Evolutionary conservation across 768 basidiomycete genomes (phyloP).

Genomic region (Mycena capillaripes): DNA sequence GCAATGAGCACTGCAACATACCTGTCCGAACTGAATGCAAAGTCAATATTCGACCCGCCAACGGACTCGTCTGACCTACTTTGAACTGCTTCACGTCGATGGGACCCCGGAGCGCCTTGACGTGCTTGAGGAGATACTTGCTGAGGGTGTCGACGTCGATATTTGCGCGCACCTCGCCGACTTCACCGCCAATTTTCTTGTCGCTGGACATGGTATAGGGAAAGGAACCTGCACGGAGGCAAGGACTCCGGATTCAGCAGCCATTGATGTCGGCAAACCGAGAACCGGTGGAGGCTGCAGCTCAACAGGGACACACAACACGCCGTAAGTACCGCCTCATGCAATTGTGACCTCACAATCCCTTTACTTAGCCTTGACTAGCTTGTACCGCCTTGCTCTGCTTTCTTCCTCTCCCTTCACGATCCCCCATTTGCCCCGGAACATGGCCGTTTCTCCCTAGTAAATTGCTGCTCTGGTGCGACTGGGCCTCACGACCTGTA

Average conservation of each 20-base stretch:
- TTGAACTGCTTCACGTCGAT: constrained; percentile 90
- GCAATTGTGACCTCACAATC: background rate
- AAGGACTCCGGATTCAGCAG: background rate
- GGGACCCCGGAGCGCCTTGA: constrained; percentile 70
- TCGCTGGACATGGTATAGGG: constrained; percentile 42
- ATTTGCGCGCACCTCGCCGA: constrained; percentile 78
- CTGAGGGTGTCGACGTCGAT: constrained; percentile 78
- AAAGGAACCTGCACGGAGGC: background rate
- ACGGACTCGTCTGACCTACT: background rate
- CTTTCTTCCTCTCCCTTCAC: background rate
- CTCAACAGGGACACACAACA: background rate
- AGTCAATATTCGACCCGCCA: background rate
- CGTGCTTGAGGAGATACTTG: constrained; percentile 70
- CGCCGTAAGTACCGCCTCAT: background rate
- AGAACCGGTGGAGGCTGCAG: background rate
- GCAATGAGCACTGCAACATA: constrained; percentile 47
- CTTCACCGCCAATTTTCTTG: constrained; percentile 78
- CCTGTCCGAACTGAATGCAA: constrained; percentile 84
- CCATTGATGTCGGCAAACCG: background rate
- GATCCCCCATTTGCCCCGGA: background rate
- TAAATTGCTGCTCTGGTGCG: background rate
- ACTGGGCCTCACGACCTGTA: constrained; percentile 11
- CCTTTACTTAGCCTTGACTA: constrained; percentile 2
- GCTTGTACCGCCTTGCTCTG: constrained; percentile 11
- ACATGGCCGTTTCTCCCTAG: constrained; percentile 18